phyloP scores from a whole-genome alignment of 169 alveolate genomes.

The Eimeria acervulina region DNA sequence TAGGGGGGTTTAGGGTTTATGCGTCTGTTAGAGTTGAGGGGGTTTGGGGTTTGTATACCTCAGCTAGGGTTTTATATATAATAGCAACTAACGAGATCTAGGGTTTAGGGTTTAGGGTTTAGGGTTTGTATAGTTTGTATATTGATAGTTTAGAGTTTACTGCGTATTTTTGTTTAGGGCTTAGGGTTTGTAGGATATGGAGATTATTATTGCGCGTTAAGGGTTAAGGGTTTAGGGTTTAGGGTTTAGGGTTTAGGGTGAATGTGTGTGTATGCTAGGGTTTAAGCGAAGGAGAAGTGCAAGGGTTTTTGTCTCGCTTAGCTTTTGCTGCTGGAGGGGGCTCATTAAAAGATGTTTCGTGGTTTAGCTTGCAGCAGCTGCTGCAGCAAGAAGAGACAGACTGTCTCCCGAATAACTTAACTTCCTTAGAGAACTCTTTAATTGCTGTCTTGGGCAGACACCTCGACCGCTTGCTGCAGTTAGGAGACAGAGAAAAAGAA shows the following conservation, averaged over 20 bases:
- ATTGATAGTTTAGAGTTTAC: too few species aligned
- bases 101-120: too few species aligned
- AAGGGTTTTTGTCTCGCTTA: constrained; percentile 58
- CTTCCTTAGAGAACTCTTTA: constrained; percentile 10
- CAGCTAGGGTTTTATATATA: too few species aligned
- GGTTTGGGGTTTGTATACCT: too few species aligned
- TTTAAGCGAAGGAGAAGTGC: constrained; percentile 12
- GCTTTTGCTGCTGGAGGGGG: constrained; percentile 21
- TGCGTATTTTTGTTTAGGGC: not conserved
- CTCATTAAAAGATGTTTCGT: not conserved
- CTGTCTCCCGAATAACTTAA: not conserved
- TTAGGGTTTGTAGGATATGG: not conserved
- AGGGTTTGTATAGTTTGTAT: too few species aligned
- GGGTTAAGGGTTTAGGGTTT: constrained; percentile 44
- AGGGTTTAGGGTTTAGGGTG: constrained; percentile 37
- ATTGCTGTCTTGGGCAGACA: constrained; percentile 47
- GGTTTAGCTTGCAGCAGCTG: constrained; percentile 42
- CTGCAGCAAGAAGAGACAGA: constrained; percentile 73
- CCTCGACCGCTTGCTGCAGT: not conserved
- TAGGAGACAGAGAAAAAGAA: constrained; percentile 42
- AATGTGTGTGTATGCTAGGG: not conserved
- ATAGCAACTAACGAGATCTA: too few species aligned
- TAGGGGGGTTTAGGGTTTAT: too few species aligned
- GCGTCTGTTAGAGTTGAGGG: too few species aligned
- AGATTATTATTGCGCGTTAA: too few species aligned